A percentile compares a stretch with the other conserved stretches of the same genome.
These are phyloP conservation scores for Tricholomella constricta DNA, from an alignment of 768 basidiomycete genomes.

Conservation along the genomic window DNA sequence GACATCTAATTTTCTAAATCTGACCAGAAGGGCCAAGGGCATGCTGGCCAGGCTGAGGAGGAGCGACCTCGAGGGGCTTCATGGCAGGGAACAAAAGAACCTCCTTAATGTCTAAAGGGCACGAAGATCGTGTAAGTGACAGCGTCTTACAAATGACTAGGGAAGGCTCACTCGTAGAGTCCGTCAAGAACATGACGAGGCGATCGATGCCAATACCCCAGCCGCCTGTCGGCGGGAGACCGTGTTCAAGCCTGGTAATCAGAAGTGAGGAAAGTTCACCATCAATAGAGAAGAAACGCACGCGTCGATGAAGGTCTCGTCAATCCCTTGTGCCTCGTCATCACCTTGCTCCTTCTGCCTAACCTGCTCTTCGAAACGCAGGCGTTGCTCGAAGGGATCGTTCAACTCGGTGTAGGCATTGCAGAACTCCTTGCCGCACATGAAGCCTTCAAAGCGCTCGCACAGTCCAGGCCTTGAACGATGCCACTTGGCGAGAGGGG, in stretches of 20 bases:
- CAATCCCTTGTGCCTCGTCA: slow-evolving; percentile 96
- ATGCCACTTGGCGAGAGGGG: slow-evolving; percentile 98
- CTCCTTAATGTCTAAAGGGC: slow-evolving; percentile 84
- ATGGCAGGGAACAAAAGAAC: slow-evolving; percentile 96
- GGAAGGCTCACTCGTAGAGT: slow-evolving; percentile 76
- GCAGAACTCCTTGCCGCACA: slow-evolving; percentile 98
- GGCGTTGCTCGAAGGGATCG: slow-evolving; percentile 94
- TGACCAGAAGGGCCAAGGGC: slow-evolving; percentile 34
- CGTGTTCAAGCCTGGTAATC: slow-evolving; percentile 81
- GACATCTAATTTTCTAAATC: slow-evolving; percentile 21
- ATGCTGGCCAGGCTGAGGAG: slow-evolving; percentile 20
- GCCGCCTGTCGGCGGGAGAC: slow-evolving; percentile 95
- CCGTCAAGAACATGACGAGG: slow-evolving; percentile 97
- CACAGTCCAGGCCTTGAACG: slow-evolving; percentile 96
- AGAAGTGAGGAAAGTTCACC: slow-evolving; percentile 3
- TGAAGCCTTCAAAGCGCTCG: slow-evolving; percentile 98
- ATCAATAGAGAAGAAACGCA: slow-evolving; percentile 40
- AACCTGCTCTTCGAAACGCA: slow-evolving; percentile 93
- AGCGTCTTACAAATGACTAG: neutral
- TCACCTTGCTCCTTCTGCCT: slow-evolving; percentile 96
- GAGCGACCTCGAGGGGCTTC: slow-evolving; percentile 72
- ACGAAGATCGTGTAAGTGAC: neutral
- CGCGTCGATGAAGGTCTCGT: slow-evolving; percentile 96
- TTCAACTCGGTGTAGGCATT: slow-evolving; percentile 99
- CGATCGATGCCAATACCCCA: slow-evolving; percentile 97